phyloP scores from a whole-genome alignment of 768 basidiomycete species.

The Daedaleopsis sinensis region DNA sequence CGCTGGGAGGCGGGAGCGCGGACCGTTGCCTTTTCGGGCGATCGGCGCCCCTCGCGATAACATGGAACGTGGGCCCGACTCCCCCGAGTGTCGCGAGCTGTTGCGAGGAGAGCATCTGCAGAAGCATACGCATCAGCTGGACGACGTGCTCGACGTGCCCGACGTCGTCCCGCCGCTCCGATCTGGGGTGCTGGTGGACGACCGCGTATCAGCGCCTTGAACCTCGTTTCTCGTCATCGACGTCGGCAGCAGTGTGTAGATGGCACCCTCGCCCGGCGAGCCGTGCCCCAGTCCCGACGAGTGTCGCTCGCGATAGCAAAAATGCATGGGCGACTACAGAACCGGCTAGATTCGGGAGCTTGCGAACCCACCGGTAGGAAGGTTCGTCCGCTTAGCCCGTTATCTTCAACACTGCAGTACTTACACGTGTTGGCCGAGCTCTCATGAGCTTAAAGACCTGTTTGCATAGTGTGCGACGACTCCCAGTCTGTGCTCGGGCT shows the following conservation, averaged over 20 bases:
- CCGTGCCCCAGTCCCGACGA: not conserved
- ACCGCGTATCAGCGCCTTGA: not conserved
- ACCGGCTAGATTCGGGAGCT: too few relatives aligned
- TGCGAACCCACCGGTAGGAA: too few relatives aligned
- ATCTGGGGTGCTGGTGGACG: not conserved
- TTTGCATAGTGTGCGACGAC: too few relatives aligned
- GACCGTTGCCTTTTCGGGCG: constrained; percentile 16
- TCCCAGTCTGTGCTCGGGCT: too few relatives aligned
- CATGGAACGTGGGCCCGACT: not conserved
- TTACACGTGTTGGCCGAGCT: too few relatives aligned
- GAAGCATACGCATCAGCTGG: not conserved
- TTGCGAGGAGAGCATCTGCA: not conserved
- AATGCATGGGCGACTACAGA: not conserved
- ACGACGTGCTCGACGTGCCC: not conserved
- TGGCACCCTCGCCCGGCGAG: not conserved
- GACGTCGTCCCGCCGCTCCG: constrained; percentile 16
- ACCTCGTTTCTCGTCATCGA: not conserved
- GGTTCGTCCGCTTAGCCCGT: too few relatives aligned
- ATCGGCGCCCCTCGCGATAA: constrained; percentile 4
- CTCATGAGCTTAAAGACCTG: too few relatives aligned
- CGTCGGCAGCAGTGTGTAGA: not conserved
- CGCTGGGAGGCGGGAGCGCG: constrained; percentile 8
- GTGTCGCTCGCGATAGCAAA: not conserved
- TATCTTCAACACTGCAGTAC: too few relatives aligned
- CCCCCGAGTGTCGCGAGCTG: not conserved